Percentiles rank a stretch among this genome's conserved stretches.
These are phyloP conservation scores for Aspergillus pseudoterreus DNA, from an alignment of 2,329 filamentous ascomycete genomes.

Conservation along the genomic window DNA sequence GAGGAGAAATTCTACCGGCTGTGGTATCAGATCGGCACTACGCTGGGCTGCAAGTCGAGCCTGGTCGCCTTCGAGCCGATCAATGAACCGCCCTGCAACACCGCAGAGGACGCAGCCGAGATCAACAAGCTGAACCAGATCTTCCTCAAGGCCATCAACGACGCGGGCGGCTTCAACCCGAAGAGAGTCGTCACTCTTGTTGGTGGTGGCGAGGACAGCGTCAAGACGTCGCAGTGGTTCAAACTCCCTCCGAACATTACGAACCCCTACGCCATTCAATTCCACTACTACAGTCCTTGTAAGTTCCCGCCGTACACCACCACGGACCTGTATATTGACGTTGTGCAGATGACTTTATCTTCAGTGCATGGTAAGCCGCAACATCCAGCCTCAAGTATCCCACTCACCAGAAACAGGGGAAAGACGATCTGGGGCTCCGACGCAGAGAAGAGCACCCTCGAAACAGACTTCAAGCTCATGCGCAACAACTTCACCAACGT, in stretches of 20 bases:
- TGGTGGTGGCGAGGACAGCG: conserved; percentile 49
- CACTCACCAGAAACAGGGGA: conserved; percentile 48
- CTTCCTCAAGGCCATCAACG: conserved; percentile 52
- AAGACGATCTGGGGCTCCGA: conserved; percentile 59
- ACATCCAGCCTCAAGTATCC: neutral
- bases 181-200: conserved; percentile 55
- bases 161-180: conserved; percentile 54
- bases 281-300: conserved; percentile 56
- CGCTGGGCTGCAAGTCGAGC: conserved; percentile 53
- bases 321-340: conserved; percentile 17
- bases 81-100: conserved; percentile 56
- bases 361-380: conserved; percentile 23
- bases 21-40: conserved; percentile 57
- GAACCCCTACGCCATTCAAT: conserved; percentile 59
- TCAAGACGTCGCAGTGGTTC: conserved; percentile 56
- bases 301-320: neutral
- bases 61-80: conserved; percentile 57
- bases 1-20: conserved; percentile 55
- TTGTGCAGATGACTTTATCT: conserved; percentile 25
- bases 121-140: conserved; percentile 56
- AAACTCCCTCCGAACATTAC: conserved; percentile 46
- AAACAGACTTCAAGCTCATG: conserved; percentile 49
- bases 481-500: conserved; percentile 54
- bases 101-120: conserved; percentile 47
- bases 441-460: conserved; percentile 49